Conservation (phyloP, 1,284 basidiomycete genomes). For the Ustanciosporium gigantosporum region DNA sequence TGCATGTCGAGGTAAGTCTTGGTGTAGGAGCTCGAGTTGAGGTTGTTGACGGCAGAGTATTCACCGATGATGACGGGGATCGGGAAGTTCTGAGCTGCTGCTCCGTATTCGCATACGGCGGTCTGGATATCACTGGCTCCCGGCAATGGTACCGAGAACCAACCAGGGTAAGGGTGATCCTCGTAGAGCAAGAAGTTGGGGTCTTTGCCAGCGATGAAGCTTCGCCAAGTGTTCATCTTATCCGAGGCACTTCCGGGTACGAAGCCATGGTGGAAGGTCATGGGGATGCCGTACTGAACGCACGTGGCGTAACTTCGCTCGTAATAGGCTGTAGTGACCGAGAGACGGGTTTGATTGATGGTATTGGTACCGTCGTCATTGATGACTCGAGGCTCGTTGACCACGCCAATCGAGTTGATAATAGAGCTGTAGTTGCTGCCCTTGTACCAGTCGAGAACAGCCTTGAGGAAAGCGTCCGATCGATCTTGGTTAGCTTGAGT, state of each 20-base stretch:
- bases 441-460: conserved; percentile 43
- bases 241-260: conserved; percentile 10
- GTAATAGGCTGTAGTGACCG: conserved; percentile 39
- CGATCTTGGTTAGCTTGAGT: conserved; percentile 34
- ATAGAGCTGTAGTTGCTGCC: conserved; percentile 51
- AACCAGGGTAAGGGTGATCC: conserved; percentile 57
- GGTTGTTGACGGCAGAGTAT: conserved; percentile 44
- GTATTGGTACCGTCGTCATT: conserved; percentile 15
- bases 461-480: conserved; percentile 44
- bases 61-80: conserved; percentile 52
- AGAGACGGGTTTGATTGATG: conserved; percentile 21
- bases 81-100: conserved; percentile 16
- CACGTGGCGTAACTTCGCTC: conserved; percentile 33
- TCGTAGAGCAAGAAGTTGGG: conserved; percentile 53
- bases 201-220: conserved; percentile 47
- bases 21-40: conserved; percentile 17
- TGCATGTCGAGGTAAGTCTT: conserved; percentile 42
- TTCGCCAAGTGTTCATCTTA: conserved; percentile 38
- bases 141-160: conserved; percentile 39
- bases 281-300: conserved; percentile 34
- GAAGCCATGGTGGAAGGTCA: conserved; percentile 56
- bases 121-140: conserved; percentile 23
- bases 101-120: conserved; percentile 44
- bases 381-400: conserved; percentile 53
- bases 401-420: conserved; percentile 46